Base-by-base conservation (phyloP, 2,329 filamentous ascomycete genomes). In the Rosellinia necatrix region DNA sequence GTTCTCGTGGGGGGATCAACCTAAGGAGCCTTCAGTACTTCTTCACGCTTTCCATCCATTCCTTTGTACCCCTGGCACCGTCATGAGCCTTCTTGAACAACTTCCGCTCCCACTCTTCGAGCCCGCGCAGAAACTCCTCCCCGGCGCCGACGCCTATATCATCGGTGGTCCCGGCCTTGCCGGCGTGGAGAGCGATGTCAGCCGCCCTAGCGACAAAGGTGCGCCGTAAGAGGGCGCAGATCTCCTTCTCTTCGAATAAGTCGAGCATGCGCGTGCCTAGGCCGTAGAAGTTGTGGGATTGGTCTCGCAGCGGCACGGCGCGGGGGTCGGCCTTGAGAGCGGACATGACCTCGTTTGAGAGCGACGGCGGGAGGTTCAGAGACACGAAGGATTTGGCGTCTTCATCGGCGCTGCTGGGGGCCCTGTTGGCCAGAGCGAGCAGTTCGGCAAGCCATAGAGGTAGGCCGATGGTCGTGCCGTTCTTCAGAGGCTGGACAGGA, bases 391-490 rank as follows among this genome's bases (percentile, higher is more conserved):
- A 83, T 46, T 74, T 77, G 54, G 75, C 69, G 53, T 72, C 64
- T 21, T 78, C 74, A 24, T 75, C 73, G 30, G 64, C 60, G 49
- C 62, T 69, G 41, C 61, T 65, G 63, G 66, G 56, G 56, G 70
- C 44, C 72, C 74, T 8, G 74, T 73, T 81, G 61, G 84, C 86
- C 40, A 96, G 83, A 25, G 91, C 90, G 49, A 99, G 89, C 83
- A 97, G 93, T 73, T 96, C 91, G 64, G 89, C 92, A 10, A 99
- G 86, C 94, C 94, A 99, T 63, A 97, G 81, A 2, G 94, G 94
- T 1, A 97, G 85, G 59, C 89, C 84, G 42, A 97, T 81, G 38
- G 87, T 86, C 1, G 91, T 93, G 58, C 90, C 90, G 51, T 87
- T 76, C 72, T 93, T 94, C 66, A 97, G 87, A 70, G 89, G 75